phyloP scores from a whole-genome alignment of 75 land plant species.

The Cunninghamia lanceolata region DNA sequence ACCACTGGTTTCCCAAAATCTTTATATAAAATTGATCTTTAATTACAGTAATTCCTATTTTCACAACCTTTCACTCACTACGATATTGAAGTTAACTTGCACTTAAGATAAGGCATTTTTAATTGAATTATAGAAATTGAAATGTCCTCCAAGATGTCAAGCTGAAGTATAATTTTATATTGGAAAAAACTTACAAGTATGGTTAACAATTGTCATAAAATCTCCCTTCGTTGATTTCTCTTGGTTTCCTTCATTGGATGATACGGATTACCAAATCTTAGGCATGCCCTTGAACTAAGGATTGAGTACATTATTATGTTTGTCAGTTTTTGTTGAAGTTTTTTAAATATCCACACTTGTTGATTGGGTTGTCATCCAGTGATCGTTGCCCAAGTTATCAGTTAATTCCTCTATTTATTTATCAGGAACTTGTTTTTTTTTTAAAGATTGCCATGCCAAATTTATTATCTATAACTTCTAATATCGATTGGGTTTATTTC shows the following conservation, averaged over 20 bases:
- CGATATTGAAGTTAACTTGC: not conserved
- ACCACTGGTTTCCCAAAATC: not conserved
- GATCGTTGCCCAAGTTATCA: not conserved
- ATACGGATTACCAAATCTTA: not conserved
- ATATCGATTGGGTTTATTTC: not conserved
- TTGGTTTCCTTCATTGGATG: not conserved
- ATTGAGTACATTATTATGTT: not conserved
- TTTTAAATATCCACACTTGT: not conserved
- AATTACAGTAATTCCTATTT: not conserved
- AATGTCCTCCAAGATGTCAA: not conserved
- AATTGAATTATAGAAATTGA: not conserved
- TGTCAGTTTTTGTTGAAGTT: too few relatives aligned
- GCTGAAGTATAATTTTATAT: not conserved
- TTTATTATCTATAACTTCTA: not conserved
- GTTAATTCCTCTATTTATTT: not conserved
- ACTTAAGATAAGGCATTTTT: too few relatives aligned
- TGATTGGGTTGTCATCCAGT: not conserved
- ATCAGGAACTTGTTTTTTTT: not conserved
- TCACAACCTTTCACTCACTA: not conserved
- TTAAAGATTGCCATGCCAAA: not conserved
- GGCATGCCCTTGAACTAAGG: not conserved
- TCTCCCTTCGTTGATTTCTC: not conserved
- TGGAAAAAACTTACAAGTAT: too few relatives aligned
- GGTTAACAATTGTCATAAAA: not conserved
- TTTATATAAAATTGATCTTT: not conserved